Evolutionary conservation across 352 stramenopile species (phyloP).

Genomic region (Pythium phragmitis): DNA sequence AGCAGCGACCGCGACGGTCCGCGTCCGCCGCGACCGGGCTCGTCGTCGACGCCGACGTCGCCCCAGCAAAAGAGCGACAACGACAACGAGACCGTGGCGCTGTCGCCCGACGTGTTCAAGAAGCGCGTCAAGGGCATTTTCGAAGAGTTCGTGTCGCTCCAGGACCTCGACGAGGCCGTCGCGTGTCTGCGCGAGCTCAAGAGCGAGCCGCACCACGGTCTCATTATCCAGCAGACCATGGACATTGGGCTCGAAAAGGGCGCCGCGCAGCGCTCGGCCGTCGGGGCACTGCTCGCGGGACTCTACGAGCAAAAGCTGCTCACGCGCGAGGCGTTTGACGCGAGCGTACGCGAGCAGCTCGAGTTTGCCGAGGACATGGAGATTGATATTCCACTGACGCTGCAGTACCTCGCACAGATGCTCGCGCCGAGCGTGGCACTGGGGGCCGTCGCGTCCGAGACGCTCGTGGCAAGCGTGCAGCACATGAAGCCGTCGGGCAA

Average conservation of each 20-base stretch:
- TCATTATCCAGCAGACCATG: conserved; percentile 51
- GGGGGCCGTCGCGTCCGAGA: conserved; percentile 39
- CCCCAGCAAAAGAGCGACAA: conserved; percentile 27
- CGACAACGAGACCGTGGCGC: conserved; percentile 11
- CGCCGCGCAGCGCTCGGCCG: conserved; percentile 54
- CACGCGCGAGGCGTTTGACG: conserved; percentile 35
- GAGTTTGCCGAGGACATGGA: conserved; percentile 81
- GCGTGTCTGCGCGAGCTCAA: conserved; percentile 57
- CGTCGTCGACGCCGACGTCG: conserved; percentile 39
- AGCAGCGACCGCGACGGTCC: conserved; percentile 23
- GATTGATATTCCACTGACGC: conserved; percentile 76
- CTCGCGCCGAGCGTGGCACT: conserved; percentile 54
- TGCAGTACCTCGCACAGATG: conserved; percentile 73
- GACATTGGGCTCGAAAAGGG: conserved; percentile 77
- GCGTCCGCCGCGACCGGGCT: conserved; percentile 15
- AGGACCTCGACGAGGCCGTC: conserved; percentile 81
- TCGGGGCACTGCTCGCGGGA: conserved; percentile 51
- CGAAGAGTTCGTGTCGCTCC: conserved; percentile 80
- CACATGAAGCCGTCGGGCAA: conserved; percentile 62
- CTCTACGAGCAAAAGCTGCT: conserved; percentile 54
- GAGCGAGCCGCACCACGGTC: conserved; percentile 41
- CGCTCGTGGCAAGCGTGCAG: conserved; percentile 45
- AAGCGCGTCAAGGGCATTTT: conserved; percentile 89
- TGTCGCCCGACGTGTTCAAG: conserved; percentile 59
- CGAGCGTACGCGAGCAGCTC: conserved; percentile 53